Percentiles rank a stretch among this genome's conserved stretches.
These are phyloP conservation scores for Fusarium keratoplasticum DNA, from an alignment of 2,329 filamentous ascomycete species.

Conservation along the genomic window DNA sequence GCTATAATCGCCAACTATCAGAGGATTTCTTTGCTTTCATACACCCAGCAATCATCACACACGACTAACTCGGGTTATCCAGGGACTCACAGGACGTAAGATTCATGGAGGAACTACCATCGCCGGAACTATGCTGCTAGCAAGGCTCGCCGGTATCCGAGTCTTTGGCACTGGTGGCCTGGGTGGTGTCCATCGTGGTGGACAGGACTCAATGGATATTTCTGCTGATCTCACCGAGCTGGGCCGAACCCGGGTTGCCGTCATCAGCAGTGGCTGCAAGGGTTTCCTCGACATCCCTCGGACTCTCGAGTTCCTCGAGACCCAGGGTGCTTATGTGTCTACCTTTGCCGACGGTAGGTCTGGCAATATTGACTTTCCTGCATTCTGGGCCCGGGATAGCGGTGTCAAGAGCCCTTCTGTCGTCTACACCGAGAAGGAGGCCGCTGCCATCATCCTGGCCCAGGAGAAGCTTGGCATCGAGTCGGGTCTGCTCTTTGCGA, in stretches of 20 bases:
- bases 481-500: constrained; percentile 88
- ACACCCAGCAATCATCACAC: neutral
- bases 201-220: constrained; percentile 88
- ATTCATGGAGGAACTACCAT: constrained; percentile 94
- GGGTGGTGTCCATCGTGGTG: constrained; percentile 92
- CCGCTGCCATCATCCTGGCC: constrained; percentile 88
- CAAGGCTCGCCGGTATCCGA: constrained; percentile 86
- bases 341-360: constrained; percentile 88
- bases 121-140: constrained; percentile 90
- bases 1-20: neutral
- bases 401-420: constrained; percentile 82
- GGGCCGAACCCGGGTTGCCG: constrained; percentile 87
- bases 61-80: constrained; percentile 17
- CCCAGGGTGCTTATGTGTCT: constrained; percentile 81
- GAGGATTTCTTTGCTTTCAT: neutral
- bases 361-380: constrained; percentile 84
- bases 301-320: constrained; percentile 83
- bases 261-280: constrained; percentile 92
- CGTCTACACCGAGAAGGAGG: constrained; percentile 80
- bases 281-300: constrained; percentile 93
- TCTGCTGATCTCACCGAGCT: constrained; percentile 96
- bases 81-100: constrained; percentile 59
- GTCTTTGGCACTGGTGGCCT: constrained; percentile 96
- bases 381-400: constrained; percentile 92
- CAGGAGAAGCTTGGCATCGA: constrained; percentile 78